Base-by-base conservation (phyloP, 768 basidiomycete genomes). In the Leccinum variicolor region DNA sequence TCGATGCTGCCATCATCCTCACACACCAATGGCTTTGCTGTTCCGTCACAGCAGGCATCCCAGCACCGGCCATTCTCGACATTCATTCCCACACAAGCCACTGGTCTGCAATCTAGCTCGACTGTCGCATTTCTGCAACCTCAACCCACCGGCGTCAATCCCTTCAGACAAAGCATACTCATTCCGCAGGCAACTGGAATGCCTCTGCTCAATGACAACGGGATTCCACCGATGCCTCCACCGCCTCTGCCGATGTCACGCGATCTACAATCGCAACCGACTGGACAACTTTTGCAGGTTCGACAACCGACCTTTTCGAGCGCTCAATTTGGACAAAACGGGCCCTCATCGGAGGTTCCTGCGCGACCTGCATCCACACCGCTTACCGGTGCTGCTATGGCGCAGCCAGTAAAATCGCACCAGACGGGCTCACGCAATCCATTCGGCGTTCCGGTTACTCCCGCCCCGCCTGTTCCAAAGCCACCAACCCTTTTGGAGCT, bases 401-500 rank as follows among this genome's bases (percentile, higher is more conserved):
- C 80, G 3, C 84, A 87, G 65, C 84, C 86, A 7, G 81, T 98
- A 26, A 86, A 84, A 64, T 80, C 94, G 6, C 95, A 98, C 70
- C 85, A 89, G 69, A 99, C 97, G 3, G 96, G 97, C 26, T 92
- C 92, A 7, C 86, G 85, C 63, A 99, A 99, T 79, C 97, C 97
- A 3, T 99, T 99, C 62, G 95, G 94, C 6, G 82, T 84, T 29
- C 83, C 90, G 4, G 77, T 81, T 6, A 79, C 80, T 9, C 75
- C 83, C 23, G 74, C 77, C 15, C 82, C 86, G 1, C 85, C 89
- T 15, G 77, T 90, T 26, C 89, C 91, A 1, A 89, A 86, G 69
- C 82, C 79, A 28, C 92, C 89, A 10, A 93, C 91, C 2, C 75
- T 98, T 66, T 83, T 90, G 73, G 90, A 97, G 66, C 74, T 98